Conservation (phyloP, 495 filamentous ascomycete species). For the Rusavskia elegans region DNA sequence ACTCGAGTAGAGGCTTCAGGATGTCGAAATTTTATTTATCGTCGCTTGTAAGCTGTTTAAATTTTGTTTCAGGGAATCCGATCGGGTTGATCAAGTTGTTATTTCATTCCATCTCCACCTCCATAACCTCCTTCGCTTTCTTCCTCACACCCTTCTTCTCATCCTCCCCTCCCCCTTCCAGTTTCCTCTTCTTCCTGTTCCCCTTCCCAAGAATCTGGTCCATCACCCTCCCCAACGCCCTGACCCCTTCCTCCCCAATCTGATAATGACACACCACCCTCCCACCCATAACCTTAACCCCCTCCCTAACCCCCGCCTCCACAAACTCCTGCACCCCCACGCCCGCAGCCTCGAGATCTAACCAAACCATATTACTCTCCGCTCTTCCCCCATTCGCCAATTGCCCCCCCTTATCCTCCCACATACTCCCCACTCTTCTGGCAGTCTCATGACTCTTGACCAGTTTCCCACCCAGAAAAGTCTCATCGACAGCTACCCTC, state of each 20-base stretch:
- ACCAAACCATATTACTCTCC: slow-evolving; percentile 92
- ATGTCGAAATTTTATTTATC: no score
- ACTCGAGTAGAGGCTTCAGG: no score
- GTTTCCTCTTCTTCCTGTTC: neutral
- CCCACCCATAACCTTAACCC: slow-evolving; percentile 10
- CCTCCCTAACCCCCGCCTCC: slow-evolving; percentile 7
- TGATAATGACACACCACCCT: slow-evolving; percentile 15
- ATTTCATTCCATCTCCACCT: slow-evolving; percentile 3
- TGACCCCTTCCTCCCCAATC: slow-evolving; percentile 9
- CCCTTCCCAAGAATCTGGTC: slow-evolving; percentile 3
- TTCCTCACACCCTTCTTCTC: neutral
- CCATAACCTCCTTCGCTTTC: slow-evolving; percentile 5
- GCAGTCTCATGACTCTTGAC: slow-evolving; percentile 45
- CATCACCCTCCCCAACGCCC: slow-evolving; percentile 12
- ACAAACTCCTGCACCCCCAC: slow-evolving; percentile 4
- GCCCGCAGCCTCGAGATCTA: slow-evolving; percentile 45
- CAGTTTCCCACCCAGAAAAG: slow-evolving; percentile 57
- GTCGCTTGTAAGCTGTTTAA: no score
- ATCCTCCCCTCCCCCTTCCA: neutral
- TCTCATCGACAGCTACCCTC: slow-evolving; percentile 32
- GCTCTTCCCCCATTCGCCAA: slow-evolving; percentile 18
- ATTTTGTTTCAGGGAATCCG: no score
- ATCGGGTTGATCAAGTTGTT: no score
- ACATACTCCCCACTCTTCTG: slow-evolving; percentile 42
- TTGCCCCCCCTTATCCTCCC: slow-evolving; percentile 39